Base-by-base conservation (phyloP, 1,284 basidiomycete species). In the Ustilago trichophora region DNA sequence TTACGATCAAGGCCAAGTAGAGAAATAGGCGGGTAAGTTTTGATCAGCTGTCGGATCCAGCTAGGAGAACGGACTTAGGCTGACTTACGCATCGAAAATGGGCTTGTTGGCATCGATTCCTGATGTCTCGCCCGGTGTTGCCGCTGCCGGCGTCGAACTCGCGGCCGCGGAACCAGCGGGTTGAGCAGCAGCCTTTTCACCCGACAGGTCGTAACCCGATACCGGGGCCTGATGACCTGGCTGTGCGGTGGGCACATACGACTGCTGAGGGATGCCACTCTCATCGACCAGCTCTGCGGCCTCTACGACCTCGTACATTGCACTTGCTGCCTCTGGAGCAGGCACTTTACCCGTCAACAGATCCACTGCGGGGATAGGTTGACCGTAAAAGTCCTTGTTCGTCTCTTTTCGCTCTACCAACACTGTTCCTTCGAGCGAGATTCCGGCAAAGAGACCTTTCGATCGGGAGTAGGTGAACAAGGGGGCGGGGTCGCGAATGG, bases 401-500 rank as follows among this genome's bases (percentile, higher is more conserved):
- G 82, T 81, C 46, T 97, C 93, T 81, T 92, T 94, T 74, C 95
- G 88, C 83, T 98, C 95, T 58, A 99, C 91, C 52, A 98, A 87
- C 36, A 87, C 91, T 0, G 95, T 97, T 1, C 96, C 96, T 82
- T 98, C 96, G 41, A 99, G 85, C 3, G 92, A 94, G 41, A 98
- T 83, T 21, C 95, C 95, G 3, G 94, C 95, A 75, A 95, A 99
- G 36, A 99, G 86, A 66, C 94, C 93, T 84, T 93, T 94, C 11
- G 90, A 93, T 82, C 94, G 91, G 18, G 91, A 93, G 83, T 98
- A 98, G 69, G 91, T 92, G 84, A 97, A 98, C 90, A 98, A 93
- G 1, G 94, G 94, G 11, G 95, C 89, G 0, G 95, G 93, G 82
- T 95, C 92, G 16, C 91, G 89, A 40, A 98, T 84, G 9, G 88